Evolutionary conservation across 2,329 filamentous ascomycete species (phyloP), one percentile per base, ranked within the genome.

Genomic region (Lecanicillium sp.): DNA sequence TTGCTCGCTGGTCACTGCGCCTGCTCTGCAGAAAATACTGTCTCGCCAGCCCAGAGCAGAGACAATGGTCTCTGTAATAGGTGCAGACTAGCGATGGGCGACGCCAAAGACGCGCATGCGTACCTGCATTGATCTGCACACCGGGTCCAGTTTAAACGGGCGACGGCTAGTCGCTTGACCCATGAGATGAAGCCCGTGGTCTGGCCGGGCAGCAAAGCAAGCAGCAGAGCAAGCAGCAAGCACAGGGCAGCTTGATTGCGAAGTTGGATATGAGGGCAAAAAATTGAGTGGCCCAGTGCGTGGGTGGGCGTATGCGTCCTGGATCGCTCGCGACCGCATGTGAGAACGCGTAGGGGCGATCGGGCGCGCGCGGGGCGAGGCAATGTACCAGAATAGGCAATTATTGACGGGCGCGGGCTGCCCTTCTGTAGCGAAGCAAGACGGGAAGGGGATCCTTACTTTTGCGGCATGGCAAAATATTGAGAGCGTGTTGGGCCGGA

Each of bases 391-490:
- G 15, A 9, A 12, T 12, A 30, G 33, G 23, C 15, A 40, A 32
- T 11, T 32, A 47, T 24, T 32, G 35, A 33, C 39, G 32, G 44
- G 20, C 20, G 35, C 23, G 8, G 19, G 29, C 9, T 17, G 8
- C 6, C 33, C 17, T 27, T 27, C 21, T 48, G 29, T 21, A 37
- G 33, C 32, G 36, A 42, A 32, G 20, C 35, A 48, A 44, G 23
- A 47, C 37, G n/a, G 37, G 26, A 51, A 52, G 43, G 30, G 29
- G 36, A n/a, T 43, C 14, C 41, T 44, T 36, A 47, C 17, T 36
- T 40, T 23, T 33, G 42, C 32, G 23, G 32, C 9, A 48, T 42
- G 45, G 29, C 21, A n/a, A 35, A n/a, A 23, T 42, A 15, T 51
- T 19, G 29, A 45, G 37, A 36, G 41, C 40, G 12, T 15, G 27